A percentile compares a stretch with the other conserved stretches of the same genome.
phyloP scores from a whole-genome alignment of 768 basidiomycete species.

The Amanita brunnescens region DNA sequence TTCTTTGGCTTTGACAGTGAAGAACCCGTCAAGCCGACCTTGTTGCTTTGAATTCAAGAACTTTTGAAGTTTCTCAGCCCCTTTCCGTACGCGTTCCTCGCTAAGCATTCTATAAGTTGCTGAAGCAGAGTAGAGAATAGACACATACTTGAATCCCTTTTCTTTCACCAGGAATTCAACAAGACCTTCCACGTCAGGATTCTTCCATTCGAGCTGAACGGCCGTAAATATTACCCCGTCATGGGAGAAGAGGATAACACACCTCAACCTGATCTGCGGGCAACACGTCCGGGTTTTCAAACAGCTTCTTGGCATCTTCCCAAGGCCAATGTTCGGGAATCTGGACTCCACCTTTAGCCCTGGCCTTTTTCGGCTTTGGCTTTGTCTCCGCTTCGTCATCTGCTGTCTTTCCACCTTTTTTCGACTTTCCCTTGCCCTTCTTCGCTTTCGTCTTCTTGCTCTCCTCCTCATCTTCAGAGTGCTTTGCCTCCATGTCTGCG shows the following conservation, averaged over 20 bases:
- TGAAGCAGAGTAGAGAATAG: not conserved
- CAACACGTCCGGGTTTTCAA: slow-evolving; percentile 82
- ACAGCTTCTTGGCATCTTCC: slow-evolving; percentile 89
- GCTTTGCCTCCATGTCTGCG: slow-evolving; percentile 11
- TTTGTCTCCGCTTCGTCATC: slow-evolving; percentile 21
- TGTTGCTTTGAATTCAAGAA: slow-evolving; percentile 88
- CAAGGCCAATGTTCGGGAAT: slow-evolving; percentile 97
- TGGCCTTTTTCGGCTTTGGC: slow-evolving; percentile 13
- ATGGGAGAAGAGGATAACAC: not conserved
- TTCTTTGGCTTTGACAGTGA: slow-evolving; percentile 63
- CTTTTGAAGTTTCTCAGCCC: slow-evolving; percentile 87
- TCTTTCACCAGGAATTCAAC: slow-evolving; percentile 89
- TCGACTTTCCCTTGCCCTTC: not conserved
- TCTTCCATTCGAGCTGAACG: slow-evolving; percentile 83
- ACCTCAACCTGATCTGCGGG: slow-evolving; percentile 85
- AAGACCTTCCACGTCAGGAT: slow-evolving; percentile 87
- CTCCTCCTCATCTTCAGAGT: slow-evolving; percentile 4
- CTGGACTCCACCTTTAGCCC: slow-evolving; percentile 25
- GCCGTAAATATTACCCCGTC: not conserved
- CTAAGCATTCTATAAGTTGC: slow-evolving; percentile 31
- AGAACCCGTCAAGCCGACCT: slow-evolving; percentile 93
- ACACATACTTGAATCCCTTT: slow-evolving; percentile 91
- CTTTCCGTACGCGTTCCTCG: slow-evolving; percentile 93
- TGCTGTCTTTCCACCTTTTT: not conserved
- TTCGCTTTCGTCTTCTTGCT: not conserved